phyloP scores from a whole-genome alignment of 495 filamentous ascomycete species.

The Penicillium lividum region DNA sequence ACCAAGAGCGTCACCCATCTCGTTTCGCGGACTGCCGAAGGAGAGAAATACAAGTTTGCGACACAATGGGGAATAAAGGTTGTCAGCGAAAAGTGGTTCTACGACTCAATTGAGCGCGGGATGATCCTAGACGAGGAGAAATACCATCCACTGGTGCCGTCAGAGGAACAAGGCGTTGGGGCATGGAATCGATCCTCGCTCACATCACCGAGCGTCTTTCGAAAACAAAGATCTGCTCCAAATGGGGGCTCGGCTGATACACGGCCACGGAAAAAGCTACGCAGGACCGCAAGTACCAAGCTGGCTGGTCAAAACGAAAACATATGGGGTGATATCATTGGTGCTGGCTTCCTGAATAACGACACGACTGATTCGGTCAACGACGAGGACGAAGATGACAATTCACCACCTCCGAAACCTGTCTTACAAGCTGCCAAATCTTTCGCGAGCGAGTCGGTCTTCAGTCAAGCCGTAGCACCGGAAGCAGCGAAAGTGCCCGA shows the following conservation, averaged over 20 bases:
- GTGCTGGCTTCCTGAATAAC: constrained; percentile 41
- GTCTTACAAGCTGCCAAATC: constrained; percentile 41
- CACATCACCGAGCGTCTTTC: constrained; percentile 34
- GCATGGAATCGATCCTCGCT: constrained; percentile 65
- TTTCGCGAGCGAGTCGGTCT: constrained; percentile 44
- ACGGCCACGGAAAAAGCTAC: constrained; percentile 61
- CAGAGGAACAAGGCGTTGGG: constrained; percentile 69
- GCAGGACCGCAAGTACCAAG: constrained; percentile 77
- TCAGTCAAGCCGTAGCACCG: constrained; percentile 29
- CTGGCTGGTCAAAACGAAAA: constrained; percentile 75
- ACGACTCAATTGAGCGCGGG: constrained; percentile 82
- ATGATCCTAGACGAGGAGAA: constrained; percentile 85
- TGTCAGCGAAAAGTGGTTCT: constrained; percentile 81
- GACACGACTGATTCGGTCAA: constrained; percentile 25
- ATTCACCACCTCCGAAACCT: constrained; percentile 16
- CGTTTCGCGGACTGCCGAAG: constrained; percentile 73
- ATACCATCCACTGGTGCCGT: constrained; percentile 72
- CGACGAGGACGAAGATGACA: constrained; percentile 34
- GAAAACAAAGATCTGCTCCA: constrained; percentile 8
- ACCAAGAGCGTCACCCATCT: constrained; percentile 82
- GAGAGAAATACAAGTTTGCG: constrained; percentile 87
- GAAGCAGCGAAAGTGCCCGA: constrained; percentile 9
- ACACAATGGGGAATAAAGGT: constrained; percentile 74
- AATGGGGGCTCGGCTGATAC: constrained; percentile 32
- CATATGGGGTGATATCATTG: constrained; percentile 88